Evolutionary conservation across 2,329 filamentous ascomycete species (phyloP).

Genomic region (Fusarium falciforme): DNA sequence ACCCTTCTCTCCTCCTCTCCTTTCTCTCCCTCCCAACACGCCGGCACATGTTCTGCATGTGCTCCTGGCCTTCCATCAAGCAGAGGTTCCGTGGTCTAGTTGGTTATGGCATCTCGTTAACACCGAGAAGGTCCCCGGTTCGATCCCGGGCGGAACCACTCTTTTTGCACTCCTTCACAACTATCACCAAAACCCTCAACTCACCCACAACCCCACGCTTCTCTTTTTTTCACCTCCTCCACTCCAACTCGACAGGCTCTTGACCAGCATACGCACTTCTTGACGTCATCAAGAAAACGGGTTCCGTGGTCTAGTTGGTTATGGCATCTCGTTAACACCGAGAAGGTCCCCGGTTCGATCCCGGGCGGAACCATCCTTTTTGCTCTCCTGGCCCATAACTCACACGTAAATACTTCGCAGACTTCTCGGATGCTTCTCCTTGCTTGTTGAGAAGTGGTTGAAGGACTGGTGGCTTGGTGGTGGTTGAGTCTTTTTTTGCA

Average conservation of each 20-base stretch:
- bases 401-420: not conserved
- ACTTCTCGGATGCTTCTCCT: not conserved
- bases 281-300: constrained; percentile 1
- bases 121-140: constrained; percentile 46
- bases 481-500: not conserved
- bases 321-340: constrained; percentile 44
- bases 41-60: not conserved
- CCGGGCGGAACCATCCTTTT: constrained; percentile 39
- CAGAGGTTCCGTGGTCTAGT: constrained; percentile 42
- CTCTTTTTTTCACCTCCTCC: not conserved
- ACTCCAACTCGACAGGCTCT: not conserved
- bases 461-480: not conserved
- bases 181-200: not conserved
- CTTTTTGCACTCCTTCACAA: constrained; percentile 3
- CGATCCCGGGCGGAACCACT: constrained; percentile 42
- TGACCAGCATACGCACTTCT: constrained; percentile 5
- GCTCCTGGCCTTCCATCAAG: not conserved
- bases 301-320: constrained; percentile 45
- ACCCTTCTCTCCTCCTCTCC: not conserved
- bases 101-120: constrained; percentile 44
- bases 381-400: not conserved
- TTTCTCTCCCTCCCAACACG: not conserved
- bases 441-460: not conserved
- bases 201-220: not conserved
- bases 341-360: constrained; percentile 44